Base-by-base conservation (phyloP, 768 basidiomycete species). In the Hygrocybe coccinea region DNA sequence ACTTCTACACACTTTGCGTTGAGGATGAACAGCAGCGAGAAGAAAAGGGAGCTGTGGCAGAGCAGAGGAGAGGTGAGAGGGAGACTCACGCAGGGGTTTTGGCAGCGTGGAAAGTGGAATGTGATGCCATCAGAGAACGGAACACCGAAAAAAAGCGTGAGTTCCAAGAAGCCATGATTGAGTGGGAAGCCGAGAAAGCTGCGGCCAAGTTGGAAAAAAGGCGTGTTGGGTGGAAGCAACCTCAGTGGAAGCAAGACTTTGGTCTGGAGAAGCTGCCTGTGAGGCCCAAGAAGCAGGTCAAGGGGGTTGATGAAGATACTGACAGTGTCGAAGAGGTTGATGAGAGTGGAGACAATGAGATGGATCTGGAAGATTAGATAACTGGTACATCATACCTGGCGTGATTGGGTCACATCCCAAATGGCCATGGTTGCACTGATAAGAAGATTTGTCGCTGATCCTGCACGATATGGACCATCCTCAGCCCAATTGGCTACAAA, bases 1-100 rank as follows among this genome's bases (percentile, higher is more conserved):
- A 61, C 2, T 67, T 67, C 53, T 62, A 56, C 39, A 57, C 57
- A 37, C 54, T 48, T 14, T 55, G 46, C 9, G 53, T 7, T 0
- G 60, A 33, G 11, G 43, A 46, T 56, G 22, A 37, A 33, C 41
- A 36, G 14, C 19, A 38, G 7, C 35, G 48, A 29, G 22, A 21
- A 41, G 62, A 57, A 29, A 60, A 59, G 47, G 50, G 46, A 36
- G 50, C 48, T 22, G 60, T 55, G 29, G 60, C 56, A 47, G 54
- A 48, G 38, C 51, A 56, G 25, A 44, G 56, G 39, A 56, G 57
- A 44, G 39, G 29, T 19, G 60, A 63, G 11, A 46, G 58, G 41
- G 57, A 56, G 47, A 9, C 54, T 35, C 60, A 60, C 39, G 58
- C 35, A 14, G 12, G 33, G 22, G 44, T 21, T 15, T 33, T 8